These are phyloP conservation scores for Gentiana dahurica DNA, from an alignment of 257 asterid species.

Conservation along the genomic window DNA sequence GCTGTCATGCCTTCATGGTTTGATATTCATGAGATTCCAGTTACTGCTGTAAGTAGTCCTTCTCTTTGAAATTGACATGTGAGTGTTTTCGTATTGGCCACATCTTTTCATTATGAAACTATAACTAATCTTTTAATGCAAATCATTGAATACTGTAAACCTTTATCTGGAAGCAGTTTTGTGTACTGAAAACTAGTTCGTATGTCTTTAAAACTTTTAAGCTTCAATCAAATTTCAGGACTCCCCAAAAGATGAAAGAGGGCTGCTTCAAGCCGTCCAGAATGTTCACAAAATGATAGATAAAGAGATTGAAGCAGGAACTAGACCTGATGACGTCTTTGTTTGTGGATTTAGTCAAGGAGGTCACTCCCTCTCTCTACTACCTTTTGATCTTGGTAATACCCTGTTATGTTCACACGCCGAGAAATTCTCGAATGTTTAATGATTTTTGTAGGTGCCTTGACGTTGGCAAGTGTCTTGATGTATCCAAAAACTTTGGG, in stretches of 20 bases:
- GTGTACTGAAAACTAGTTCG: neutral
- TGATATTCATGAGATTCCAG: conserved; percentile 88
- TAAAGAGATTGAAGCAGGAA: conserved; percentile 75
- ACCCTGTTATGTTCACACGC: too few species aligned
- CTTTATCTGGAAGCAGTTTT: neutral
- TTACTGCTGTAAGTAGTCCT: conserved; percentile 62
- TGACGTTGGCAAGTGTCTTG: conserved; percentile 86
- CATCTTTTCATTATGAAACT: neutral
- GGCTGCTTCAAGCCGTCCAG: conserved; percentile 69
- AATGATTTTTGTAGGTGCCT: conserved; percentile 49
- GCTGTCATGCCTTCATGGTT: conserved; percentile 98
- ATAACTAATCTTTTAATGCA: neutral
- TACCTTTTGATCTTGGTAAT: neutral
- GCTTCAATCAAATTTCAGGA: conserved; percentile 31
- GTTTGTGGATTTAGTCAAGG: conserved; percentile 98
- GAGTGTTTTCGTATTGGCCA: neutral
- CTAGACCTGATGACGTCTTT: conserved; percentile 58
- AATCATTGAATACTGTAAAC: too few species aligned
- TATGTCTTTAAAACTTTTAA: neutral
- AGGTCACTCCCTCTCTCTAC: conserved; percentile 35
- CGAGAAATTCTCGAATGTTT: neutral
- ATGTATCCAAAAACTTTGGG: conserved; percentile 82
- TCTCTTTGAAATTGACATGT: conserved; percentile 4
- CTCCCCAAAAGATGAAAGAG: conserved; percentile 69
- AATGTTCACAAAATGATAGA: conserved; percentile 74